Evolutionary conservation across 1,284 basidiomycete genomes (phyloP), one percentile per base, ranked within the genome.

Genomic region (Takashimella tepidaria): DNA sequence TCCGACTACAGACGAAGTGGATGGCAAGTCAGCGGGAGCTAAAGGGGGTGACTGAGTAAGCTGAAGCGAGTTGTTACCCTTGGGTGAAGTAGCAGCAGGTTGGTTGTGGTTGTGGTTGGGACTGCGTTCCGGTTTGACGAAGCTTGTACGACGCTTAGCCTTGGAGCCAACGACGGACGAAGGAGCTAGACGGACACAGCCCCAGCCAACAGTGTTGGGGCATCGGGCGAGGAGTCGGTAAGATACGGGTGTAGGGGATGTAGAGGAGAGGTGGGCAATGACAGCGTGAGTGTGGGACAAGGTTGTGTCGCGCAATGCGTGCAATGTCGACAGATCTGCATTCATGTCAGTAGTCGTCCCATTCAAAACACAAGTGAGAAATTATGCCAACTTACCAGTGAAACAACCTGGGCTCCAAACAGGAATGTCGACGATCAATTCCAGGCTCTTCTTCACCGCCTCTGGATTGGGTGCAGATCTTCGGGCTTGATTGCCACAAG

Each of bases 361-460:
- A 37, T 8, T 8, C 8, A 8, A 16, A 16, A 16, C 31, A 37
- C 8, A 16, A 37, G 31, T 8, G 31, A 16, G 8, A 16, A 16
- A 16, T 10, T 12, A 12, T 12, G 21, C 12, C 6, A n/a, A 63
- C 68, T 48, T 46, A 73, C 72, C 74, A 52, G 69, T 66, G 56
- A 72, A 76, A 62, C 71, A 72, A 22, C 71, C 72, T 4, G 66
- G 65, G 49, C 60, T 64, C 74, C 74, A 76, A 5, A 73, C 70
- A 5, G 74, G 74, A 23, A 73, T 63, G 60, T 76, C 73, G 37
- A 76, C 74, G 24, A 73, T 65, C 49, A 76, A 61, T 55, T 76
- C 73, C 44, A 69, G 67, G 41, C 60, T 56, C 44, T 65, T 61
- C 26, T 57, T 62, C n/a, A n/a, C n/a, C 58, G 69, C 67, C 55